These are phyloP conservation scores for Cubamyces sp. DNA, from an alignment of 768 basidiomycete species.

Conservation along the genomic window DNA sequence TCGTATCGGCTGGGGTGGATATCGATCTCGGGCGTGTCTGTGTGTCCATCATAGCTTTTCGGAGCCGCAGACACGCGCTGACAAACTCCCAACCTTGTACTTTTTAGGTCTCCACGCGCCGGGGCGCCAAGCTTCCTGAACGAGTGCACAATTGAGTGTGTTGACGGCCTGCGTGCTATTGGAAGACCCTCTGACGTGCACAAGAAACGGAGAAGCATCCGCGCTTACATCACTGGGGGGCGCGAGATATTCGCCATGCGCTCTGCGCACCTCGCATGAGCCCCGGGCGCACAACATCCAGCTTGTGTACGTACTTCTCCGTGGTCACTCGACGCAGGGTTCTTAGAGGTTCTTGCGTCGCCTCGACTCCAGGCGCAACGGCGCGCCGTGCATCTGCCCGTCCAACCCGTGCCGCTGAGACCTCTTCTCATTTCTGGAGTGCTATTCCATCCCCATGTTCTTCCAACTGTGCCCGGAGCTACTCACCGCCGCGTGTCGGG, in stretches of 20 bases:
- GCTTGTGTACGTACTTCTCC: too few relatives aligned
- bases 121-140: neutral
- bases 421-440: too few relatives aligned
- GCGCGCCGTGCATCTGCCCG: neutral
- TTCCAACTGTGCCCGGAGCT: neutral
- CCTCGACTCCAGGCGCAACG: neutral
- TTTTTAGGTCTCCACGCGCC: neutral
- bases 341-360: too few relatives aligned
- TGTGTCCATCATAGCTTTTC: neutral
- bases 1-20: too few relatives aligned
- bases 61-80: constrained; percentile 3
- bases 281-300: too few relatives aligned
- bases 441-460: too few relatives aligned
- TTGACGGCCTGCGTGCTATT: neutral
- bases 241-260: too few relatives aligned
- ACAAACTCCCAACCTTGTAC: constrained; percentile 9
- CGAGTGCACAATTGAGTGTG: neutral
- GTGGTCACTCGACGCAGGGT: too few relatives aligned
- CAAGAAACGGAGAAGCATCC: too few relatives aligned
- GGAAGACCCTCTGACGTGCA: neutral
- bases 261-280: too few relatives aligned
- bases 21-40: too few relatives aligned
- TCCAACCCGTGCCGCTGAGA: neutral
- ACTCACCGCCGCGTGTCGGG: constrained; percentile 5
- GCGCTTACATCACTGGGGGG: too few relatives aligned